Base-by-base conservation (phyloP, 768 basidiomycete species). In the Hysterangium stoloniferum region DNA sequence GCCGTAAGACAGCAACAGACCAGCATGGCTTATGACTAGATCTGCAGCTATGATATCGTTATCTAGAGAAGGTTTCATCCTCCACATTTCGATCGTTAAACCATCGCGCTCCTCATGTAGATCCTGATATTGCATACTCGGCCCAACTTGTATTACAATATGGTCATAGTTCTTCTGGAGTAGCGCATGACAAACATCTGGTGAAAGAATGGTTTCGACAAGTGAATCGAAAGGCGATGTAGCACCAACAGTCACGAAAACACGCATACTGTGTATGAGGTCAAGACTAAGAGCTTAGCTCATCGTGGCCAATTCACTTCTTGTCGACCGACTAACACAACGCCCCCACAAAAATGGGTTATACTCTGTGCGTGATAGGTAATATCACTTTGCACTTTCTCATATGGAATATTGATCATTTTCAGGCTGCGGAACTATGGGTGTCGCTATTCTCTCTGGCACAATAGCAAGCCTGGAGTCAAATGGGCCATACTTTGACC, bases 391-490 rank as follows among this genome's bases (percentile, higher is more conserved):
- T 43, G 49, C 55, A 29, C 37, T 42, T 49, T 17, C 3, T 19
- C 55, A 52, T 57, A 31, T 45, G 48, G 49, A 52, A 48, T 58
- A 53, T 56, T 56, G 45, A 45, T 54, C 49, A 59, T 54, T 41
- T 54, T 52, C 60, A 84, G 96, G 95, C 74, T 98, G 96, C 66
- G 96, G 96, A 52, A 98, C 95, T 9, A 98, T 99, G 96, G 96
- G 96, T 52, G 69, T 97, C 59, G 93, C 96, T 52, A 77, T 99
- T 64, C 78, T 93, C 43, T 94, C 95, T 20, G 96, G 96, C 38
- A 86, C 97, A 35, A 72, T 96, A 45, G 78, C 84, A 55, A 88
- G 88, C 61, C 79, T 97, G 36, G 77, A 91, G 43, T 61, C 70
- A n/a, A 65, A 65, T 58, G 19, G 12, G 2, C 7, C 48, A 13